Evolutionary conservation across 768 basidiomycete genomes (phyloP), one percentile per base, ranked within the genome.

Genomic region (Phaeotremella fagi): DNA sequence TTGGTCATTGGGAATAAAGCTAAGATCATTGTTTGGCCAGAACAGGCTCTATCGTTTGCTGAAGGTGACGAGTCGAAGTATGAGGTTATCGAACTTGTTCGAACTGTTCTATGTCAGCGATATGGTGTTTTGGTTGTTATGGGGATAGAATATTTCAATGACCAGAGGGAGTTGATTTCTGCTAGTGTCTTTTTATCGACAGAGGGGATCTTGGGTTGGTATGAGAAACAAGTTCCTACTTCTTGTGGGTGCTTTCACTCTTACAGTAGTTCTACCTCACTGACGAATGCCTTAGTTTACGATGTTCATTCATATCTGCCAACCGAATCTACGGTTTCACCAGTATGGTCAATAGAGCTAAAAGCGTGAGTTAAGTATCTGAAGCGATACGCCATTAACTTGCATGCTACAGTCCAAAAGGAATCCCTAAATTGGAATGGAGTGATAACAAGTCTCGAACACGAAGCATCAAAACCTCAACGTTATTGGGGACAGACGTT

Each of bases 401-500:
- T 35, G n/a, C 33, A 9, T 35, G 18, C 7, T 41, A 7, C 20
- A 41, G 38, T 12, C 38, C 38, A 18, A 41, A 41, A 12, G 38
- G 38, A 6, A 22, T 41, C 7, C 38, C 38, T 14, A 11, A 20
- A 41, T 20, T 41, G 20, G 42, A 50, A 20, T 59, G 58, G 58
- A 45, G 46, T 1, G 3, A 23, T 24, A 23, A 16, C 5, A 24
- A 22, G 22, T 37, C 47, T 9, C 43, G 45, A 20, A 27, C 16
- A 20, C 55, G 59, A 4, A 38, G 27, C 5, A 41, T 61, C 20
- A 1, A 16, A 14, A 35, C 57, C 42, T 44, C 54, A 25, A 50
- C 59, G n/a, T 22, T 57, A 23, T 57, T 61, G 35, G 56, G 59
- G 20, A 47, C 56, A 18, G 59, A 61, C 48, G 45, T 52, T 3